A percentile compares a stretch with the other conserved stretches of the same genome.
phyloP scores from a whole-genome alignment of 352 stramenopile genomes.

The Phytophthora capsici region DNA sequence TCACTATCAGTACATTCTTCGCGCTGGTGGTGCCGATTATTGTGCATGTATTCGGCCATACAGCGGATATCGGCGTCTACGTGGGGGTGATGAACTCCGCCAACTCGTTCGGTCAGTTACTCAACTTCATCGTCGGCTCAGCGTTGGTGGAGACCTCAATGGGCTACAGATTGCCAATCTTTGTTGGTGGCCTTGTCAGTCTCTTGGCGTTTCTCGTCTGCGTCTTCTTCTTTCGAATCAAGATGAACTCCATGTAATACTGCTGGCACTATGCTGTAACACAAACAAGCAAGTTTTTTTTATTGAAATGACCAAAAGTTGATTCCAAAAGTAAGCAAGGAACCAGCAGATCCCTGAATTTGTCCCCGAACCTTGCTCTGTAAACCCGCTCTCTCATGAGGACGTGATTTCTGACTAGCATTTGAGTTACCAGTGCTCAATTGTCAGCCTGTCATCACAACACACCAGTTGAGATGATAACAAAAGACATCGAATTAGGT shows the following conservation, averaged over 20 bases:
- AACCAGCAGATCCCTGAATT: not conserved
- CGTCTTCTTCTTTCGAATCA: slow-evolving; percentile 43
- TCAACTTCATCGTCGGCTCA: slow-evolving; percentile 60
- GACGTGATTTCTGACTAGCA: not conserved
- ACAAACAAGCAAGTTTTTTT: not conserved
- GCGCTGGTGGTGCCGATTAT: slow-evolving; percentile 57
- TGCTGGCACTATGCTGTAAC: too few species aligned
- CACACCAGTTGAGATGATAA: slow-evolving; percentile 6
- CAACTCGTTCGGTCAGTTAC: slow-evolving; percentile 56
- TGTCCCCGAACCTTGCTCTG: not conserved
- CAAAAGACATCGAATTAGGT: slow-evolving; percentile 22
- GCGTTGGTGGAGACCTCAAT: slow-evolving; percentile 50
- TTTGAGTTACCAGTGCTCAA: too few species aligned
- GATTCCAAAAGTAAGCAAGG: too few species aligned
- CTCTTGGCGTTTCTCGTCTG: slow-evolving; percentile 39
- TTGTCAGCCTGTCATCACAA: not conserved
- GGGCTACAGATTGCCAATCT: slow-evolving; percentile 49
- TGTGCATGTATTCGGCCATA: slow-evolving; percentile 52
- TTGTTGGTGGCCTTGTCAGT: slow-evolving; percentile 50
- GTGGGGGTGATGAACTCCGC: slow-evolving; percentile 62
- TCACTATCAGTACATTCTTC: slow-evolving; percentile 54
- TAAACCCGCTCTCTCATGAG: not conserved
- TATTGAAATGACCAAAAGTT: too few species aligned
- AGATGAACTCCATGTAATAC: slow-evolving; percentile 51
- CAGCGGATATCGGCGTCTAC: slow-evolving; percentile 51